phyloP scores from a whole-genome alignment of 2,329 filamentous ascomycete species.

The Claviceps sp. region DNA sequence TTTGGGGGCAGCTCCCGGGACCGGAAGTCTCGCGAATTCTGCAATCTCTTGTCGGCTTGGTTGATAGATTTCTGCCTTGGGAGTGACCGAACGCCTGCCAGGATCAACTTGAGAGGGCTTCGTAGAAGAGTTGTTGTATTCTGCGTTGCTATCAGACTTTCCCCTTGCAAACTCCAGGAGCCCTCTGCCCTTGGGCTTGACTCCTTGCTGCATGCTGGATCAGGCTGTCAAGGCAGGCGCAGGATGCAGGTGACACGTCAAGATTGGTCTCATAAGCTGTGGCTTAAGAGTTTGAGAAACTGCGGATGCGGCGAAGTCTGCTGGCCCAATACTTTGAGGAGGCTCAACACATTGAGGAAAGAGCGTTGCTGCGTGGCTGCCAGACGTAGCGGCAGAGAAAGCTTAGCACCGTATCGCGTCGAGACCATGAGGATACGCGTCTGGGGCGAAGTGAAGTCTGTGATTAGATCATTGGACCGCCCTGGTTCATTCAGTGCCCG shows the following conservation, averaged over 20 bases:
- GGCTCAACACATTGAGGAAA: neutral
- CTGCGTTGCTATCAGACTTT: conserved; percentile 12
- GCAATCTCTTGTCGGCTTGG: conserved; percentile 16
- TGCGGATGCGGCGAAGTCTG: neutral
- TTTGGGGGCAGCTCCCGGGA: conserved; percentile 17
- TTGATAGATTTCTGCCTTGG: conserved; percentile 6
- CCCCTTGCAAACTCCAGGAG: conserved; percentile 19
- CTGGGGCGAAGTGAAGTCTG: neutral
- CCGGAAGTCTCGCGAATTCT: conserved; percentile 22
- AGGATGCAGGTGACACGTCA: neutral
- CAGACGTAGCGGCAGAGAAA: neutral
- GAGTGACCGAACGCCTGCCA: conserved; percentile 10
- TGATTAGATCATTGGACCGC: neutral
- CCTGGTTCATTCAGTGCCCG: neutral
- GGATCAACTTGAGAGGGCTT: conserved; percentile 7
- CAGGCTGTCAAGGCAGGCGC: neutral
- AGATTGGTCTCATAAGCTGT: neutral
- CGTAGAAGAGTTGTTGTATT: conserved; percentile 10
- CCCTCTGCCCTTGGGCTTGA: conserved; percentile 19
- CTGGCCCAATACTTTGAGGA: neutral
- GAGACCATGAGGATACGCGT: neutral
- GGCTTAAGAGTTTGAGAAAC: neutral
- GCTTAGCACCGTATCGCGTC: neutral
- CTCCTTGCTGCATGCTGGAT: conserved; percentile 16
- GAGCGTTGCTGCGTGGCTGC: neutral